phyloP scores from a whole-genome alignment of 768 basidiomycete species.

The Gymnopilus junonius region DNA sequence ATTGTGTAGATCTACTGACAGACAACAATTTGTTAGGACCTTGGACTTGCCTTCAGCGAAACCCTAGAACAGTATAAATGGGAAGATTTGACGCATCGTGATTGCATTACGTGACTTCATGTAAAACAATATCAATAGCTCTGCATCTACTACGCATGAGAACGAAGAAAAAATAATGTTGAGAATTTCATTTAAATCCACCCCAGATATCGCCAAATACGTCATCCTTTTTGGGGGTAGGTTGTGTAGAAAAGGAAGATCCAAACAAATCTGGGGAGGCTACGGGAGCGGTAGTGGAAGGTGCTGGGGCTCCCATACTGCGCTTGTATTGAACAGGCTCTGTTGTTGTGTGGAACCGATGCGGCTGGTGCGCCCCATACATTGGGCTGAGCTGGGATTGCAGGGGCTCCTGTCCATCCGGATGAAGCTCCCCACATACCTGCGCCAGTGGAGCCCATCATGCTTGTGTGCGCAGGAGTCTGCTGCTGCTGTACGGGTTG shows the following conservation, averaged over 20 bases:
- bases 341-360: conserved; percentile 27
- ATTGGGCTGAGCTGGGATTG: conserved; percentile 40
- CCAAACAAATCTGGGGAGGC: conserved; percentile 40
- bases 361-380: conserved; percentile 40
- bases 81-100: background rate
- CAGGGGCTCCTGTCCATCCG: conserved; percentile 54
- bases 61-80: background rate
- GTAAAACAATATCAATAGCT: background rate
- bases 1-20: background rate
- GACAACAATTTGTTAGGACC: conserved; percentile 12
- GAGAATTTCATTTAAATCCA: conserved; percentile 76
- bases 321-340: conserved; percentile 51
- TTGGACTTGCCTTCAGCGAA: conserved; percentile 14
- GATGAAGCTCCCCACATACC: conserved; percentile 72
- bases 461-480: conserved; percentile 36
- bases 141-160: background rate
- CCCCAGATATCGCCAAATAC: conserved; percentile 87
- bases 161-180: no score
- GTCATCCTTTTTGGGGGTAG: conserved; percentile 69
- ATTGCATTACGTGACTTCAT: background rate
- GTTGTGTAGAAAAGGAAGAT: conserved; percentile 30
- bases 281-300: conserved; percentile 23
- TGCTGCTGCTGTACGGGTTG: conserved; percentile 22
- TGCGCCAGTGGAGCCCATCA: conserved; percentile 57
- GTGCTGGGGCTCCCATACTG: conserved; percentile 54